Conservation (phyloP, 805 yeast genomes). For the Scheffersomyces lignosus region DNA sequence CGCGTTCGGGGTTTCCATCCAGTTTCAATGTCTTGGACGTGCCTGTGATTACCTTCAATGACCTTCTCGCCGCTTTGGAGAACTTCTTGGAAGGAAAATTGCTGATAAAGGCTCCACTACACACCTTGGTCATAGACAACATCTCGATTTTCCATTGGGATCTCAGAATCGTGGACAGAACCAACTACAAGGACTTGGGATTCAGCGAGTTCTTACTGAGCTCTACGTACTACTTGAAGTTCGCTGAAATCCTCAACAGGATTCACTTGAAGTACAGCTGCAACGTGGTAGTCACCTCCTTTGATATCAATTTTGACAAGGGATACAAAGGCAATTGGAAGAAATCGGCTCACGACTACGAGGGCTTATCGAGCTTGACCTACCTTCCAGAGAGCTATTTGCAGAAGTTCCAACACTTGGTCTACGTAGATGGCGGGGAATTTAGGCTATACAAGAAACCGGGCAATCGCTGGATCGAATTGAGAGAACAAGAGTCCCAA, state of each 20-base stretch:
- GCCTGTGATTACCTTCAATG: too few species aligned
- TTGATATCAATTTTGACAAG: constrained; percentile 28
- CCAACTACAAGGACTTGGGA: constrained; percentile 7
- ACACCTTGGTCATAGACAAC: constrained; percentile 28
- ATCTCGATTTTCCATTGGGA: constrained; percentile 39
- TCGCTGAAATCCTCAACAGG: constrained; percentile 10
- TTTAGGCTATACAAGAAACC: neutral
- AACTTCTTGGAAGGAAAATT: too few species aligned
- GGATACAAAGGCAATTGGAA: constrained; percentile 22
- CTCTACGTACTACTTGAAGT: constrained; percentile 12
- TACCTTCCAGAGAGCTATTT: constrained; percentile 1
- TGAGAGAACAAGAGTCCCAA: too few species aligned
- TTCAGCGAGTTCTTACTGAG: constrained; percentile 4
- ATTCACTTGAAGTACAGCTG: constrained; percentile 22
- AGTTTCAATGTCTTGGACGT: too few species aligned
- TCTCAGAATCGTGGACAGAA: constrained; percentile 10
- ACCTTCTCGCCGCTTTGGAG: too few species aligned
- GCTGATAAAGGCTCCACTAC: too few species aligned
- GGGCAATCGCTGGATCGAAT: too few species aligned
- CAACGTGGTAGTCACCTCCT: constrained; percentile 28
- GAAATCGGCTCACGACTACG: neutral
- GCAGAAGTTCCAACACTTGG: neutral
- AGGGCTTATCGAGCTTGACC: neutral
- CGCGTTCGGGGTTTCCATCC: too few species aligned
- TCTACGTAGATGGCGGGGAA: constrained; percentile 3